Percentiles rank a stretch among this genome's conserved stretches.
Evolutionary conservation across 768 basidiomycete species (phyloP).

Genomic region (Bullera alba): DNA sequence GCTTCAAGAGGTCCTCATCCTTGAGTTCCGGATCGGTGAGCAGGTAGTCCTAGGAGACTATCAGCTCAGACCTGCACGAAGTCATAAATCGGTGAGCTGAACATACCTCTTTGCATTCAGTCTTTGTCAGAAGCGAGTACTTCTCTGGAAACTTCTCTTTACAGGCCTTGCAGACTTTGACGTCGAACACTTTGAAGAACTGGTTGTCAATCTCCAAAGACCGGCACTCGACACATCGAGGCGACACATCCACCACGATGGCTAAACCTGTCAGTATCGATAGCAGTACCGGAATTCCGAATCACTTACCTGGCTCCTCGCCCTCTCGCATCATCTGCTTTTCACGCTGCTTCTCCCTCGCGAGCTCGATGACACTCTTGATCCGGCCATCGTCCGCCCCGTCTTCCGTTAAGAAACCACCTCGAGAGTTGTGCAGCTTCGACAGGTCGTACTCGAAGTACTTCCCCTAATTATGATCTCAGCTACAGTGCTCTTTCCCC

Average conservation of each 20-base stretch:
- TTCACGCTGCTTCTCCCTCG: conserved; percentile 76
- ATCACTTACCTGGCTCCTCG: conserved; percentile 42
- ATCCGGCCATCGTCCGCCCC: conserved; percentile 54
- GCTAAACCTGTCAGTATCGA: conserved; percentile 51
- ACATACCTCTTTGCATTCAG: conserved; percentile 88
- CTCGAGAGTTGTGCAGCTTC: conserved; percentile 94
- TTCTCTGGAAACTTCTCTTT: conserved; percentile 84
- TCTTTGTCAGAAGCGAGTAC: conserved; percentile 93
- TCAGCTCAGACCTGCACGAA: conserved; percentile 5
- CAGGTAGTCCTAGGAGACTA: conserved; percentile 72
- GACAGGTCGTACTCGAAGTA: conserved; percentile 97
- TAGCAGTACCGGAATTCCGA: background rate
- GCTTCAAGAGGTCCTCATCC: conserved; percentile 85
- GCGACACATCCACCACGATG: conserved; percentile 65
- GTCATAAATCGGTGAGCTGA: background rate
- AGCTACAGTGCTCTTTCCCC: no score
- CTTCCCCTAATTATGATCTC: conserved; percentile 52
- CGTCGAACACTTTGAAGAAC: conserved; percentile 67
- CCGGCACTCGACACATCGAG: conserved; percentile 76
- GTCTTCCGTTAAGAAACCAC: conserved; percentile 89
- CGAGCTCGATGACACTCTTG: conserved; percentile 63
- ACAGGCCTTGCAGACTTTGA: conserved; percentile 79
- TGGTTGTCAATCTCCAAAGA: conserved; percentile 83
- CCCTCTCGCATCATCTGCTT: conserved; percentile 60
- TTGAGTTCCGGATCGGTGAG: conserved; percentile 89